Evolutionary conservation across 1,284 basidiomycete species (phyloP).

Genomic region (Cutaneotrichosporon cutaneum): DNA sequence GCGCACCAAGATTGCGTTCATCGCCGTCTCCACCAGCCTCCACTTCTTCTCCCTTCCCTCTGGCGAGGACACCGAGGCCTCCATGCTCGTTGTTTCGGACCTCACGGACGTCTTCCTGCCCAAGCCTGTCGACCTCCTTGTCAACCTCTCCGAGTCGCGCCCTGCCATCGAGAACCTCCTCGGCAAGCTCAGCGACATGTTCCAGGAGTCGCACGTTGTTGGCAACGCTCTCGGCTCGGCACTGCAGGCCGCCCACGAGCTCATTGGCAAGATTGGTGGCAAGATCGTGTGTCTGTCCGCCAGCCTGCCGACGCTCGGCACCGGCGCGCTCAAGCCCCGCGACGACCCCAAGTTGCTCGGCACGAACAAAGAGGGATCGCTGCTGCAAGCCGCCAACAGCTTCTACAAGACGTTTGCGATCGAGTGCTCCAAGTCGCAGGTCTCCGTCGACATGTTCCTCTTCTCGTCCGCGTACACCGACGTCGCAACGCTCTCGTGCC

Average conservation of each 20-base stretch:
- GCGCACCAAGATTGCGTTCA: slow-evolving; percentile 87
- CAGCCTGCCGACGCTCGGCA: slow-evolving; percentile 81
- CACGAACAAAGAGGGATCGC: slow-evolving; percentile 85
- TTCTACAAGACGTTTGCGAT: slow-evolving; percentile 99
- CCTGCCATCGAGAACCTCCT: slow-evolving; percentile 79
- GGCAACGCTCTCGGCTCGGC: slow-evolving; percentile 96
- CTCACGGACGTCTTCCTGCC: slow-evolving; percentile 96
- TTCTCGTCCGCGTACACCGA: slow-evolving; percentile 93
- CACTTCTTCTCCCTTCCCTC: slow-evolving; percentile 94
- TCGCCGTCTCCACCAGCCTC: slow-evolving; percentile 87
- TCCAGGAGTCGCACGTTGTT: slow-evolving; percentile 84
- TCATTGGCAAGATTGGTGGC: slow-evolving; percentile 90
- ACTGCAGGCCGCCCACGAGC: slow-evolving; percentile 91
- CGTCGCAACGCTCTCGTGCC: slow-evolving; percentile 73
- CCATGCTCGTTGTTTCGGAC: slow-evolving; percentile 96
- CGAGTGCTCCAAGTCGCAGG: slow-evolving; percentile 94
- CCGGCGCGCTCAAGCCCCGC: slow-evolving; percentile 89
- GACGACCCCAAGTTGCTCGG: slow-evolving; percentile 96
- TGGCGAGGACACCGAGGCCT: slow-evolving; percentile 72
- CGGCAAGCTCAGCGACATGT: slow-evolving; percentile 87
- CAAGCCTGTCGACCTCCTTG: slow-evolving; percentile 90
- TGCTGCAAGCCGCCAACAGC: slow-evolving; percentile 82
- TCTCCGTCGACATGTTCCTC: slow-evolving; percentile 99
- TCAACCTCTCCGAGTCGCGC: slow-evolving; percentile 86
- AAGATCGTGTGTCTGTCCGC: slow-evolving; percentile 91